Base-by-base conservation (phyloP, 139 green algal species). In the Zygnema circumcarinatum region DNA sequence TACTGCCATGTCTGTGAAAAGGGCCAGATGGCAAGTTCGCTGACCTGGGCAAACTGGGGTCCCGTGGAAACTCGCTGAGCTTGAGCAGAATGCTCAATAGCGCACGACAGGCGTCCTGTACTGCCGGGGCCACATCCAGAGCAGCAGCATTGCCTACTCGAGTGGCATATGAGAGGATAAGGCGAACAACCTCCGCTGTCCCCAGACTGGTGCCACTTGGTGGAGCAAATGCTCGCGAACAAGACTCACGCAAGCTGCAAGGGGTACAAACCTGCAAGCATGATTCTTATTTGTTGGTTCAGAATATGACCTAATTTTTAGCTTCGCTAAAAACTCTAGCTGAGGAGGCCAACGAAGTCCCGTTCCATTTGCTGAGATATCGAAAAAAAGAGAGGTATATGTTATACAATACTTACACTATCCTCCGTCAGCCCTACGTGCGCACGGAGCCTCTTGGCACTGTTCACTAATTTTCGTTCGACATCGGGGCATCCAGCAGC, bases 381-480 rank as follows among this genome's bases (percentile, higher is more conserved):
- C n/a, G n/a, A n/a, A n/a, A n/a, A n/a, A n/a, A n/a, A n/a, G n/a
- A n/a, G n/a, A n/a, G n/a, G n/a, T n/a, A n/a, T n/a, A n/a, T n/a
- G n/a, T n/a, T n/a, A n/a, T n/a, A n/a, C n/a, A n/a, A n/a, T n/a
- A n/a, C n/a, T n/a, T 20, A 41, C 69, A 78, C 7, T 22, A 7
- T 3, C 69, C 16, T 78, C 69, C 7, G 7, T 16, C 3, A 78
- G 3, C 35, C 11, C 11, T 22, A 7, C 11, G 16, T 78, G 69
- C 3, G 69, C 69, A 3, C 69, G 69, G 11, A 78, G 69, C 7
- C 69, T 3, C 16, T 78, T 78, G 69, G 69, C 69, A 41, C 35
- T 41, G 16, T 78, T 78, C 35, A 78, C 69, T 25, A 20, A 39
- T 41, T 78, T 78, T 39, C 69, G 69, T 16, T 78, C 69, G 35